phyloP scores from a whole-genome alignment of 2,329 filamentous ascomycete genomes.

The Aspergillus alliaceus region DNA sequence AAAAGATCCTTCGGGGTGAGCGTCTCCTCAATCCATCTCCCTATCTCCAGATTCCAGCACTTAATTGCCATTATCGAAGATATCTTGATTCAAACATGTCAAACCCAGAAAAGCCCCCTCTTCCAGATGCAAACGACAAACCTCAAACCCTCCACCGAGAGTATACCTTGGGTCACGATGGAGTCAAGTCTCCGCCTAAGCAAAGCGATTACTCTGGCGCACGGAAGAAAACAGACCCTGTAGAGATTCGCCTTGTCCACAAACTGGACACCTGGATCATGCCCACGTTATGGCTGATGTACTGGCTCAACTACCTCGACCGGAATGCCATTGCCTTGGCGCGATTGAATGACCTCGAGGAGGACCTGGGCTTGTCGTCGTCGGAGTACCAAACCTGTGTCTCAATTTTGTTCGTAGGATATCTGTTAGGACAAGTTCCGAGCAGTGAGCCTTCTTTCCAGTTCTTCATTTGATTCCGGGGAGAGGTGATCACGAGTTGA shows the following conservation, averaged over 20 bases:
- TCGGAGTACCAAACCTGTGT: conserved; percentile 33
- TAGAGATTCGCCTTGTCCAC: conserved; percentile 38
- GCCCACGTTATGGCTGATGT: conserved; percentile 42
- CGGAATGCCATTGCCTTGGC: conserved; percentile 33
- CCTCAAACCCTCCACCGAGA: conserved; percentile 13
- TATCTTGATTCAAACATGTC: no score
- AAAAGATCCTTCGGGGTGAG: background rate
- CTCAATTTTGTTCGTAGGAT: conserved; percentile 26
- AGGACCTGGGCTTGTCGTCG: conserved; percentile 27
- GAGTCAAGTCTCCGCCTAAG: conserved; percentile 1
- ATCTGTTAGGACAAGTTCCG: conserved; percentile 19
- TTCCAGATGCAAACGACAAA: conserved; percentile 6
- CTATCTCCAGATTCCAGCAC: background rate
- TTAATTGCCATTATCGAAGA: no score
- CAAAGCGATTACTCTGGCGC: conserved; percentile 41
- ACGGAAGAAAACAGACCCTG: conserved; percentile 39
- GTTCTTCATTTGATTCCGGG: no score
- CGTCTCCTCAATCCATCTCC: background rate
- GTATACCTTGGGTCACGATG: conserved; percentile 14
- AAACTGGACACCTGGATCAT: conserved; percentile 40
- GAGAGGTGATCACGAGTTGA: no score
- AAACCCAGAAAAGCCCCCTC: background rate
- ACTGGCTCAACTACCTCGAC: conserved; percentile 31
- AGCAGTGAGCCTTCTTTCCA: conserved; percentile 12
- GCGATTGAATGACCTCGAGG: conserved; percentile 26